Evolutionary conservation across 2,329 filamentous ascomycete genomes (phyloP).

Genomic region (Fusarium bactridioides): DNA sequence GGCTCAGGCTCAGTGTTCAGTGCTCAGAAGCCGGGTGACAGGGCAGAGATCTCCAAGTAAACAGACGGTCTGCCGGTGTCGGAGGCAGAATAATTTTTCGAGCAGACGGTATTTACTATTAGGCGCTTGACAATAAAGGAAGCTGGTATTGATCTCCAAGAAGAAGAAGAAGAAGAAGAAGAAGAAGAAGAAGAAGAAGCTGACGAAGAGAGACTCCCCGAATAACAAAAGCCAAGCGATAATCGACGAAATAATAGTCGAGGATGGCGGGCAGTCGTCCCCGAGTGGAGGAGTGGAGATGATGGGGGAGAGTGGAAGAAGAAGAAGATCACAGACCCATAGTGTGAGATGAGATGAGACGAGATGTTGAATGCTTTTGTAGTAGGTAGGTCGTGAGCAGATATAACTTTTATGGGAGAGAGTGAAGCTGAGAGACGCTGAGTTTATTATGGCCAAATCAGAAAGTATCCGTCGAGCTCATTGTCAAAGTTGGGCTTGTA

Average conservation of each 20-base stretch:
- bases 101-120: background rate
- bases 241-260: slow-evolving; percentile 12
- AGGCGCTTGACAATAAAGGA: background rate
- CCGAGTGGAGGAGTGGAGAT: slow-evolving; percentile 38
- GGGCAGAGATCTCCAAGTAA: slow-evolving; percentile 23
- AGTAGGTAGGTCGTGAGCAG: background rate
- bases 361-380: background rate
- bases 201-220: background rate
- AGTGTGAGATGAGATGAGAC: background rate
- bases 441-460: background rate
- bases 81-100: background rate
- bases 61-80: slow-evolving; percentile 21
- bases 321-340: background rate
- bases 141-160: background rate
- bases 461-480: background rate
- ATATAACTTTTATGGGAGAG: background rate
- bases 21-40: slow-evolving; percentile 20
- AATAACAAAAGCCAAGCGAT: background rate
- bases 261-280: background rate
- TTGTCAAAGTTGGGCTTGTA: slow-evolving; percentile 20
- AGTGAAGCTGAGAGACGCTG: background rate
- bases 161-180: no score
- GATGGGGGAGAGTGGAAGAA: background rate
- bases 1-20: slow-evolving; percentile 16
- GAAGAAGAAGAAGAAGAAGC: no score